A percentile compares a stretch with the other conserved stretches of the same genome.
phyloP scores from a whole-genome alignment of 2,329 filamentous ascomycete species.

The Penicillium freii region DNA sequence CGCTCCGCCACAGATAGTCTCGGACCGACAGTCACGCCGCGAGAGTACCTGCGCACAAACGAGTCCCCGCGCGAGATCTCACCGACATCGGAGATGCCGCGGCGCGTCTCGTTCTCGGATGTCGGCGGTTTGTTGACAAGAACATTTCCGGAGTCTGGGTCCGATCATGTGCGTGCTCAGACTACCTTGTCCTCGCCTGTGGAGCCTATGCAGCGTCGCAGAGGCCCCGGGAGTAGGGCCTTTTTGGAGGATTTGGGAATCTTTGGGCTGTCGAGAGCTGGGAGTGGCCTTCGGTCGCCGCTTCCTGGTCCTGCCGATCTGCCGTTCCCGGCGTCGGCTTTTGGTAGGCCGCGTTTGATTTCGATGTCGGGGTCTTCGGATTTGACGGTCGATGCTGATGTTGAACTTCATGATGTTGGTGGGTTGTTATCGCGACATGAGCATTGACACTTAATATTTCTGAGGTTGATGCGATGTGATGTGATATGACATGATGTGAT shows the following conservation, averaged over 20 bases:
- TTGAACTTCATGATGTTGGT: constrained; percentile 46
- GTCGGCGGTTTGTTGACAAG: constrained; percentile 71
- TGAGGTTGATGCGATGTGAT: neutral
- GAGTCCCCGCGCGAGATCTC: constrained; percentile 30
- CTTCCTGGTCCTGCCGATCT: neutral
- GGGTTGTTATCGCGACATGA: constrained; percentile 34
- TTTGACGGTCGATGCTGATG: constrained; percentile 23
- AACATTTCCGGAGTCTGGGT: neutral
- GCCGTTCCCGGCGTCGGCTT: neutral
- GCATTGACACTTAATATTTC: neutral
- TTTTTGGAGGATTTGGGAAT: constrained; percentile 39
- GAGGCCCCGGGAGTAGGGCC: constrained; percentile 28
- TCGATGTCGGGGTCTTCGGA: constrained; percentile 14
- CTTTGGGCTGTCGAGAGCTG: neutral
- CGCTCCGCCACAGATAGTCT: constrained; percentile 31
- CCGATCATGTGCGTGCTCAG: neutral
- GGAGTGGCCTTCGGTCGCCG: no score
- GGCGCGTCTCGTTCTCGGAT: constrained; percentile 77
- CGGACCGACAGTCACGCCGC: constrained; percentile 34
- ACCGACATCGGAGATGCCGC: constrained; percentile 36
- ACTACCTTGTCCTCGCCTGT: constrained; percentile 1
- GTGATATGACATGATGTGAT: constrained; percentile 1
- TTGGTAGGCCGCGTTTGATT: neutral
- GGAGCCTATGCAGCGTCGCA: constrained; percentile 6
- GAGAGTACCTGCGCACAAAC: constrained; percentile 35